Percentiles rank a stretch among this genome's conserved stretches.
phyloP scores from a whole-genome alignment of 2,329 filamentous ascomycete species.

The Claviceps capensis region DNA sequence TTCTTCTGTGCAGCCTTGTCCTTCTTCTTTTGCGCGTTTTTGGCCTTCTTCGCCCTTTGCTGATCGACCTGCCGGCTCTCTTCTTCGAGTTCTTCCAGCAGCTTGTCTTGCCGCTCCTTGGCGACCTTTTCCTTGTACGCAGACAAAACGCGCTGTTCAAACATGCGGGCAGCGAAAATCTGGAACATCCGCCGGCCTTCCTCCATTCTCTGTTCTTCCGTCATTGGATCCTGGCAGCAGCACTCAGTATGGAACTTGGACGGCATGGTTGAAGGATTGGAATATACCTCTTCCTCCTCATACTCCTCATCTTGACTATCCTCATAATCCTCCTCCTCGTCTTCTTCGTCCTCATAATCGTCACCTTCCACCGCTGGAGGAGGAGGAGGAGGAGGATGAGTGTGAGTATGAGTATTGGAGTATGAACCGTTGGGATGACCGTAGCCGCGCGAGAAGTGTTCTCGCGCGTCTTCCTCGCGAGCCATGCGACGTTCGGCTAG shows the following conservation, averaged over 20 bases:
- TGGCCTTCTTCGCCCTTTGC: constrained; percentile 82
- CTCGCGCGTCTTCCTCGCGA: constrained; percentile 72
- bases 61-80: constrained; percentile 64
- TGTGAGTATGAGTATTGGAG: constrained; percentile 52
- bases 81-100: constrained; percentile 82
- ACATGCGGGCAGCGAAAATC: constrained; percentile 98
- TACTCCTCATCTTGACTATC: constrained; percentile 52
- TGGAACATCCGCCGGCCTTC: constrained; percentile 98
- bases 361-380: constrained; percentile 44
- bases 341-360: constrained; percentile 57
- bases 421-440: constrained; percentile 47
- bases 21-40: constrained; percentile 89
- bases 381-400: constrained; percentile 34
- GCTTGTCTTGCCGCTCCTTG: constrained; percentile 76
- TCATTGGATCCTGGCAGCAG: constrained; percentile 73
- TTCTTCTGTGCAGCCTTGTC: constrained; percentile 87
- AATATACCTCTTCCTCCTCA: constrained; percentile 67
- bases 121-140: constrained; percentile 98
- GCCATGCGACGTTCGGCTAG: constrained; percentile 95
- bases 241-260: constrained; percentile 29
- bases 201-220: constrained; percentile 97
- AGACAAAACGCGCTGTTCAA: constrained; percentile 89
- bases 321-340: constrained; percentile 46
- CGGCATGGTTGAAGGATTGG: constrained; percentile 25
- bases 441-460: constrained; percentile 46